phyloP scores from a whole-genome alignment of 768 basidiomycete genomes.

The Amanita jacksonii region DNA sequence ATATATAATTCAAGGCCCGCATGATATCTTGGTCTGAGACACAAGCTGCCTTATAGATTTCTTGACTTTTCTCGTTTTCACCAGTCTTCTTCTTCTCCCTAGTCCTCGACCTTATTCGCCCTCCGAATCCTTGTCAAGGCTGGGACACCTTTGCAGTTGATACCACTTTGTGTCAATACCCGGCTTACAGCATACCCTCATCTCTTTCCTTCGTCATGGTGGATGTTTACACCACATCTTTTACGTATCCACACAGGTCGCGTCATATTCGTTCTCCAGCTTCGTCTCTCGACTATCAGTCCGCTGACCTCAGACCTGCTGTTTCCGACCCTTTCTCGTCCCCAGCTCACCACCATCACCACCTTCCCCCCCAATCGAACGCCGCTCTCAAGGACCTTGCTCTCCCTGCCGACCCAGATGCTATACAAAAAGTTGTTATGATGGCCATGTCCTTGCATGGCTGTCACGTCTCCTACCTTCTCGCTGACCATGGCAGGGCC shows the following conservation, averaged over 20 bases:
- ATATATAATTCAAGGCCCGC: constrained; percentile 25
- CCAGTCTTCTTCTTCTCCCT: constrained; percentile 19
- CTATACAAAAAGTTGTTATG: constrained; percentile 70
- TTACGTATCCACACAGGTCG: constrained; percentile 82
- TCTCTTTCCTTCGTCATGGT: constrained; percentile 32
- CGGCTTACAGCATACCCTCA: constrained; percentile 30
- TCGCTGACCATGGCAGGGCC: constrained; percentile 58
- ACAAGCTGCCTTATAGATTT: constrained; percentile 15
- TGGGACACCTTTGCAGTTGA: constrained; percentile 30
- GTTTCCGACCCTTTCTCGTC: constrained; percentile 19
- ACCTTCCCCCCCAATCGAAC: constrained; percentile 30
- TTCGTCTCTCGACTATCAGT: constrained; percentile 54
- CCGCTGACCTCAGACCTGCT: constrained; percentile 35
- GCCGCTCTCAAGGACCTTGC: constrained; percentile 27
- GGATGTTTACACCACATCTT: constrained; percentile 95
- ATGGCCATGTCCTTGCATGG: constrained; percentile 74
- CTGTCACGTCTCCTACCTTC: constrained; percentile 74
- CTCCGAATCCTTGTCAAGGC: constrained; percentile 20
- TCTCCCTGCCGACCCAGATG: constrained; percentile 49
- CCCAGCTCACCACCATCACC: constrained; percentile 30
- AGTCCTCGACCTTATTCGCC: constrained; percentile 20
- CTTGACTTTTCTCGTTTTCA: neutral
- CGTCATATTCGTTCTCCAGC: constrained; percentile 56
- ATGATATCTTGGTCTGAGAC: constrained; percentile 30
- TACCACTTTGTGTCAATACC: constrained; percentile 50